These are phyloP conservation scores for Aphanocladium album DNA, from an alignment of 2,329 filamentous ascomycete species.

Conservation along the genomic window DNA sequence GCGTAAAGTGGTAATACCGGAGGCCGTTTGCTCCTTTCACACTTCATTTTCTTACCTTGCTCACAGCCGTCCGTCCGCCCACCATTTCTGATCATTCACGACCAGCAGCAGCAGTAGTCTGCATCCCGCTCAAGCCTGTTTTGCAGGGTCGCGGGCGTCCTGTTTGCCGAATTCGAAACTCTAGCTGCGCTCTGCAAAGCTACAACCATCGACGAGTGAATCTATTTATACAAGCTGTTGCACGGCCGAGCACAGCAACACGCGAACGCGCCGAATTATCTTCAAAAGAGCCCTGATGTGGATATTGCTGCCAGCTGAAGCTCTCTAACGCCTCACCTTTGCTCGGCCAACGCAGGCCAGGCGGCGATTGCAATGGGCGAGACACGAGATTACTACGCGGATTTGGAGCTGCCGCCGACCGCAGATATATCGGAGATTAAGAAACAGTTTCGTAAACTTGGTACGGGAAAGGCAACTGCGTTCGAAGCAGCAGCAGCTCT, in stretches of 20 bases:
- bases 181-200: neutral
- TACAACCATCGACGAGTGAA: neutral
- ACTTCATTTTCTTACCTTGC: neutral
- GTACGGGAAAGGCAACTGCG: conserved; percentile 36
- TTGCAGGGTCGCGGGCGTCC: neutral
- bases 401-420: conserved; percentile 65
- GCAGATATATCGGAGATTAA: conserved; percentile 73
- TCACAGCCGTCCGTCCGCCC: too few species aligned
- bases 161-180: neutral
- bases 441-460: conserved; percentile 80
- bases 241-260: neutral
- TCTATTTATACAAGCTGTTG: neutral
- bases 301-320: neutral
- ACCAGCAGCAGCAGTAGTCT: neutral
- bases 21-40: neutral
- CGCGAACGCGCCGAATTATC: neutral
- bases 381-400: conserved; percentile 76
- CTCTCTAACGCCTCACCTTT: neutral
- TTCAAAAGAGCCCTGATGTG: neutral
- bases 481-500: neutral
- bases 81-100: neutral
- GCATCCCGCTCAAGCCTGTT: neutral
- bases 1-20: neutral
- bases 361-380: conserved; percentile 25
- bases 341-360: neutral